Base-by-base conservation (phyloP, 345 rosid species). In the Bretschneidera sinensis region DNA sequence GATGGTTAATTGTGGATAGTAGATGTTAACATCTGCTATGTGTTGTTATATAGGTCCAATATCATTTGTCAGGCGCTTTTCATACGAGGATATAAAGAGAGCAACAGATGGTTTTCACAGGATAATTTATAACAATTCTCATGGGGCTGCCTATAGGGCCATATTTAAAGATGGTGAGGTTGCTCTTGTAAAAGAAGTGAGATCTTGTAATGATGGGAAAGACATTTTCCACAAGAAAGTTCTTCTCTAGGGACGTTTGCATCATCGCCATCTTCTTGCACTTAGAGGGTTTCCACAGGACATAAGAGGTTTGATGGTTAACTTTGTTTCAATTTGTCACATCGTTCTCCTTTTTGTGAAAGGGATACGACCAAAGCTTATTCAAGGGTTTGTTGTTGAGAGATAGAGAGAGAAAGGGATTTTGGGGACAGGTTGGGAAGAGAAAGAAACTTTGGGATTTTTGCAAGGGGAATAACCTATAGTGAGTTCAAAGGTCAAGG, bases 241-340 rank as follows among this genome's bases (percentile, higher is more conserved):
- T 20, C 87, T 81, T 49, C 81, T 81, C 60, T 57, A 90, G 76
- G 91, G 84, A 48, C 83, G 85, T 23, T 76, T 94, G 79, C 97
- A 88, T 63, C 99, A 94, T 64, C 97, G 97, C 57, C 95, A 94
- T 69, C 78, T 94, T 72, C 96, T 94, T 70, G 73, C 96, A 6
- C 96, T 94, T 43, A 76, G 54, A 10, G 99, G 99, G 2, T 94
- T 87, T 86, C 84, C 66, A 63, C 65, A 2, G 99, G 91, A 24
- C 79, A 51, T 62, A 90, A 81, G 66, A 85, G 95, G 97, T 90
- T 34, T 43, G 7, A 45, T 43, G 20, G 19, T 22, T 60, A 14
- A 10, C 7, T 31, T 39, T 50, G 35, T 67, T 57, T 20, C 1
- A 59, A 48, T 13, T 31, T 24, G 0, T 48, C 52, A 14, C 22